These are phyloP conservation scores for Suillus ampliporus DNA, from an alignment of 768 basidiomycete species.

Conservation along the genomic window DNA sequence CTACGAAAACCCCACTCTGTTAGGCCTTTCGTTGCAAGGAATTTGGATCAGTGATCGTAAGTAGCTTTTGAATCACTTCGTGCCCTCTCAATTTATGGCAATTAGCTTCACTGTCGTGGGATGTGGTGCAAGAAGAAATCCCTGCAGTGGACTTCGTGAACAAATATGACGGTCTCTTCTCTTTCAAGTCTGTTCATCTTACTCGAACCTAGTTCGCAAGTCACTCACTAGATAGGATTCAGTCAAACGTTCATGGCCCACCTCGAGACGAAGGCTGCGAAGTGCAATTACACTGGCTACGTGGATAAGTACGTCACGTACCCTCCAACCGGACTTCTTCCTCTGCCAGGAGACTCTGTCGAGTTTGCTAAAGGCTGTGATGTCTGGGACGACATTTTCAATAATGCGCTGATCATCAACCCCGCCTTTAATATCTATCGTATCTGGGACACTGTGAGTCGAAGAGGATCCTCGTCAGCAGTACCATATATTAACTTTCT, in stretches of 20 bases:
- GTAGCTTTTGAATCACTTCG: constrained; percentile 26
- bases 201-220: neutral
- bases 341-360: constrained; percentile 65
- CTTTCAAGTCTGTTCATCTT: constrained; percentile 62
- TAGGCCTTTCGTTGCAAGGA: constrained; percentile 69
- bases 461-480: neutral
- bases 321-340: constrained; percentile 67
- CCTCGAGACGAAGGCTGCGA: constrained; percentile 54
- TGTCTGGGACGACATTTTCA: constrained; percentile 68
- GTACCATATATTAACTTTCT: constrained; percentile 11
- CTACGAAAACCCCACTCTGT: constrained; percentile 55
- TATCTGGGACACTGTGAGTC: constrained; percentile 69
- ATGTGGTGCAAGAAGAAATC: constrained; percentile 69
- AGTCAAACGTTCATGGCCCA: constrained; percentile 68
- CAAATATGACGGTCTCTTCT: constrained; percentile 71
- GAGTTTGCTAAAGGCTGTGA: constrained; percentile 59
- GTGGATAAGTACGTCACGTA: constrained; percentile 66
- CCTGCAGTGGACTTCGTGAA: constrained; percentile 77
- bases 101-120: constrained; percentile 61
- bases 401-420: constrained; percentile 64
- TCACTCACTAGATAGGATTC: neutral
- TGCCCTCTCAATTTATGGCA: neutral
- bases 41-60: constrained; percentile 76
- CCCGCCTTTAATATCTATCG: constrained; percentile 81
- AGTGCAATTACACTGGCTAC: constrained; percentile 70